Evolutionary conservation across 345 rosid species (phyloP).

Genomic region (Brassica incana): DNA sequence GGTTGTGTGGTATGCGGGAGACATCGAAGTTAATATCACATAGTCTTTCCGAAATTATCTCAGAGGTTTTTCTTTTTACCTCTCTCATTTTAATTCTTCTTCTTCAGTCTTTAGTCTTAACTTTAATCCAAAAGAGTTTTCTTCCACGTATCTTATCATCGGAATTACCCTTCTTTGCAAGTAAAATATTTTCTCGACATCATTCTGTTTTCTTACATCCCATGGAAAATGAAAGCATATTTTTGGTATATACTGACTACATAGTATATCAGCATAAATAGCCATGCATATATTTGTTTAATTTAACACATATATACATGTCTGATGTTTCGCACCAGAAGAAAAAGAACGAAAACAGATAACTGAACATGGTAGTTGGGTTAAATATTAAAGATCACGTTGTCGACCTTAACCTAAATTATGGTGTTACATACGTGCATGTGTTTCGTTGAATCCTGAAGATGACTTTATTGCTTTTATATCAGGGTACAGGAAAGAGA

Average conservation of each 20-base stretch:
- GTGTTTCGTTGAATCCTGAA: background rate
- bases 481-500: background rate
- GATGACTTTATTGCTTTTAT: background rate
- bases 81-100: background rate
- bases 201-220: background rate
- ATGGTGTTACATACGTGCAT: background rate
- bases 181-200: background rate
- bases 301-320: background rate
- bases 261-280: background rate
- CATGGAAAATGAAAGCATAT: background rate
- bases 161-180: background rate
- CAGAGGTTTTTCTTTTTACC: background rate
- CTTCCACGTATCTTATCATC: background rate
- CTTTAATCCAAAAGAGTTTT: background rate
- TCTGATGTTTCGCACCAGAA: background rate
- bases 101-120: background rate
- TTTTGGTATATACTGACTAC: background rate
- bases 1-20: slow-evolving; percentile 47
- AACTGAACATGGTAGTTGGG: background rate
- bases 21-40: slow-evolving; percentile 53
- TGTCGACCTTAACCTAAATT: background rate
- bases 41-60: slow-evolving; percentile 42
- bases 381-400: background rate
- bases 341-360: background rate
- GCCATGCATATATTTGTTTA: background rate